Evolutionary conservation across 176 grass and related monocot species (phyloP), one percentile per base, ranked within the genome.

Genomic region (Zoysia japonica): DNA sequence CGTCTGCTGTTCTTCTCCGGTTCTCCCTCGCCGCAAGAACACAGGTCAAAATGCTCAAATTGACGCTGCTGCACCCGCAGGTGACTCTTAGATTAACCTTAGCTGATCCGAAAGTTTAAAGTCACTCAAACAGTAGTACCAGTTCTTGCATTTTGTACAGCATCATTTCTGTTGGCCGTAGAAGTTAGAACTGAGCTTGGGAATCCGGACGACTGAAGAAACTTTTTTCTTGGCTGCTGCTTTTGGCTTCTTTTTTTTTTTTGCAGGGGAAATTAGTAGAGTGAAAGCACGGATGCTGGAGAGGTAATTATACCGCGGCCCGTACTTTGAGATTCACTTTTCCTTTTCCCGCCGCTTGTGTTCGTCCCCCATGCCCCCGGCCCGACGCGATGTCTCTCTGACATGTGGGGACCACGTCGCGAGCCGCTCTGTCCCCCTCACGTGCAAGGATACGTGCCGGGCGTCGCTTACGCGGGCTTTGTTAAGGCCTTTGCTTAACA

Each of bases 261-360:
- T 61, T 61, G 59, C 45, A 19, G 46, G 5, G 37, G 39, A 78
- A 43, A 79, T 13, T 17, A 20, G 71, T 40, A 54, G 84, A 52
- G 43, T 64, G 50, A 85, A 71, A 65, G 79, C 66, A 71, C 57
- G 71, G 63, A 42, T 2, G 65, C 6, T 48, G 36, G 28, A 3
- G 6, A 11, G 72, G 88, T 83, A 61, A 82, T 87, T 82, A 78
- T 87, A 64, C 68, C 50, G 2, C 20, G 80, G 82, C 60, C 66
- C 84, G 88, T 90, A 84, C 84, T 90, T 88, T 84, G 71, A 91
- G 85, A 43, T 0, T 0, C 3, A 0, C 50, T 65, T 68, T 55
- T 0, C 5, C 67, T 83, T 84, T 81, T 88, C 76, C 88, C 80
- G 80, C 70, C 47, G 81, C 11, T 84, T 71, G 60, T 44, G 75